These are phyloP conservation scores for Daldinia vernicosa DNA, from an alignment of 495 filamentous ascomycete genomes.

Conservation along the genomic window DNA sequence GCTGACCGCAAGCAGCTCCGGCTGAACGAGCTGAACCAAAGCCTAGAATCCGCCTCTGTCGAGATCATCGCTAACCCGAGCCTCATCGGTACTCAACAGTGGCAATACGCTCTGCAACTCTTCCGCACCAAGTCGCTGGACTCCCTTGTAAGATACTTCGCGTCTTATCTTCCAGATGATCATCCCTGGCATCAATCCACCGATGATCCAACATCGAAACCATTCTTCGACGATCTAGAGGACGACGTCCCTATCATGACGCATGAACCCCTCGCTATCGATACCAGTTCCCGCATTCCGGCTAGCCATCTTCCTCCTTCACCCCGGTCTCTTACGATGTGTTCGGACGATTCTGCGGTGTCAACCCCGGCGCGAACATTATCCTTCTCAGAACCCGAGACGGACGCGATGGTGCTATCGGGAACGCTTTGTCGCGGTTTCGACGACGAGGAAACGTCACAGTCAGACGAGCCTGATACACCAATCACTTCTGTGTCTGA, in stretches of 20 bases:
- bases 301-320: conserved; percentile 52
- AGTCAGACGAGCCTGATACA: conserved; percentile 47
- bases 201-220: conserved; percentile 41
- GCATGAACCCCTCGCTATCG: conserved; percentile 54
- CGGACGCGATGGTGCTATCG: conserved; percentile 45
- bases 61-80: conserved; percentile 62
- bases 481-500: conserved; percentile 50
- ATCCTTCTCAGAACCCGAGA: conserved; percentile 58
- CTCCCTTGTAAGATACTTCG: conserved; percentile 61
- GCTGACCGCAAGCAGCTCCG: conserved; percentile 57
- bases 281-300: conserved; percentile 35
- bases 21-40: conserved; percentile 56
- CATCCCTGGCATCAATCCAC: conserved; percentile 49
- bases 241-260: conserved; percentile 50
- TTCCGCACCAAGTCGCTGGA: conserved; percentile 62
- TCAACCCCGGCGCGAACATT: conserved; percentile 54
- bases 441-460: conserved; percentile 47
- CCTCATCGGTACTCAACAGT: conserved; percentile 60
- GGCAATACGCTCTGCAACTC: conserved; percentile 60
- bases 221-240: conserved; percentile 50
- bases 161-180: conserved; percentile 59
- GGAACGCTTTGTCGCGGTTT: conserved; percentile 39
- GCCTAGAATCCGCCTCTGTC: conserved; percentile 58
- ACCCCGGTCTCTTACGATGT: conserved; percentile 59
- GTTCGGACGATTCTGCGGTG: conserved; percentile 52